phyloP scores from a whole-genome alignment of 768 basidiomycete species.

The Suillus placidus region DNA sequence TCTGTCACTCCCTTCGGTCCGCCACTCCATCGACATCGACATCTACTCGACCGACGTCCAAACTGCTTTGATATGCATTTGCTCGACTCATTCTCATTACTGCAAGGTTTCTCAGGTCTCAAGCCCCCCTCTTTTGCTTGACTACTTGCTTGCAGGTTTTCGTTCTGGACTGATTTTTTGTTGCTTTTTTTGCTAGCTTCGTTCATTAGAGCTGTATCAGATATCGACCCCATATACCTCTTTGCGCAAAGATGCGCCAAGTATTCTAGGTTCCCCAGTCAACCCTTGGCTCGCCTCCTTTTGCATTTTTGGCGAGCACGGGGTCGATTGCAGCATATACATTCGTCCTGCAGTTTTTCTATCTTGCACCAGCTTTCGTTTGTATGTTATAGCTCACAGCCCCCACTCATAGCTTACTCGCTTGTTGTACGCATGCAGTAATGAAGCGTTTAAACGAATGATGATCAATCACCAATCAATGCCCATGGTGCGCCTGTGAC shows the following conservation, averaged over 20 bases:
- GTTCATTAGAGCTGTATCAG: conserved; percentile 9
- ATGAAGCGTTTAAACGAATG: conserved; percentile 15
- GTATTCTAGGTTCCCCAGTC: conserved; percentile 1
- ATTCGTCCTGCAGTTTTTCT: conserved; percentile 3
- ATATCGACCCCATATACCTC: conserved; percentile 3
- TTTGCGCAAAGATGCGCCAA: not conserved
- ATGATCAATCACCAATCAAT: not conserved
- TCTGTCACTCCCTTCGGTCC: not conserved
- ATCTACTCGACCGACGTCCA: not conserved
- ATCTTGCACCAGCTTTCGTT: not conserved
- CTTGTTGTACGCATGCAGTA: conserved; percentile 14
- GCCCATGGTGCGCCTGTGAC: not conserved
- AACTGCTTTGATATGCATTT: conserved; percentile 4
- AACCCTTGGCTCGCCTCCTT: conserved; percentile 13
- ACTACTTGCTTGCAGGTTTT: conserved; percentile 7
- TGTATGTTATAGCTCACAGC: conserved; percentile 7
- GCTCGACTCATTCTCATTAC: not conserved
- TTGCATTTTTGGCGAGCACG: conserved; percentile 14
- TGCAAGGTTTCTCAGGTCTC: not conserved
- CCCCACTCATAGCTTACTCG: conserved; percentile 24
- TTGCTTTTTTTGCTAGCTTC: conserved; percentile 19
- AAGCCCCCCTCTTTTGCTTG: conserved; percentile 6
- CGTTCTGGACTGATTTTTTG: conserved; percentile 18
- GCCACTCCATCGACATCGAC: not conserved
- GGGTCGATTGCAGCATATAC: conserved; percentile 12